Base-by-base conservation (phyloP, 1,139 yeast genomes). In the Candida glucosophila region DNA sequence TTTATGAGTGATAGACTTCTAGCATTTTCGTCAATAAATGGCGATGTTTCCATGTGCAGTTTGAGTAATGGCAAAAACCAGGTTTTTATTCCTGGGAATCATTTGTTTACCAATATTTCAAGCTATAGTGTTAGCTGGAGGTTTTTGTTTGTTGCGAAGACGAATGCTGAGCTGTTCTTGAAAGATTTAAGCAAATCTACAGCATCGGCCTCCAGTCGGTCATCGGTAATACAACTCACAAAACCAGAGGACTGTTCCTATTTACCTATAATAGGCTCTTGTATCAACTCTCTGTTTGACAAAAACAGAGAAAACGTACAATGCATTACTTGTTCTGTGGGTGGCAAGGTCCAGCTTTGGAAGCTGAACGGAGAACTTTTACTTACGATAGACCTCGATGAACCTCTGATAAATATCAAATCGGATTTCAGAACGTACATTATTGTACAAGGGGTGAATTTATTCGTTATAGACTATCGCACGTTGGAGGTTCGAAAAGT, bases 31-130 rank as follows among this genome's bases (percentile, higher is more conserved):
- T 34, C 40, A 17, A 30, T 43, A 11, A 46, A 48, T 12, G 72
- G 70, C 2, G 52, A 60, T 28, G 41, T 68, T 2, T 40, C 60
- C 5, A 42, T 55, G 10, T 59, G 69, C 27, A 52, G 55, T 23
- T 44, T 67, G 25, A 47, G 48, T 22, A 58, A 49, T 40, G 75
- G 75, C 1, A 51, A 48, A 29, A 55, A 47, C 32, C 67, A 58
- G 29, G 50, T 61, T 19, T 60, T 47, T 29, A 18, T 20, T 3
- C 20, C 24, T 2, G 67, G 64, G 1, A 42, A 36, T 27, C 40
- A 35, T 18, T 30, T 39, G n/a, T 39, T 43, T 25, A 37, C 47
- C 3, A 40, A 40, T n/a, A 36, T 49, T 5, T 23, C 34, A 12
- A 40, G 53, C 19, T 48, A 37, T 36, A 47, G 44, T 14, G 32